phyloP scores from a whole-genome alignment of 768 basidiomycete genomes.

The Postia placenta region DNA sequence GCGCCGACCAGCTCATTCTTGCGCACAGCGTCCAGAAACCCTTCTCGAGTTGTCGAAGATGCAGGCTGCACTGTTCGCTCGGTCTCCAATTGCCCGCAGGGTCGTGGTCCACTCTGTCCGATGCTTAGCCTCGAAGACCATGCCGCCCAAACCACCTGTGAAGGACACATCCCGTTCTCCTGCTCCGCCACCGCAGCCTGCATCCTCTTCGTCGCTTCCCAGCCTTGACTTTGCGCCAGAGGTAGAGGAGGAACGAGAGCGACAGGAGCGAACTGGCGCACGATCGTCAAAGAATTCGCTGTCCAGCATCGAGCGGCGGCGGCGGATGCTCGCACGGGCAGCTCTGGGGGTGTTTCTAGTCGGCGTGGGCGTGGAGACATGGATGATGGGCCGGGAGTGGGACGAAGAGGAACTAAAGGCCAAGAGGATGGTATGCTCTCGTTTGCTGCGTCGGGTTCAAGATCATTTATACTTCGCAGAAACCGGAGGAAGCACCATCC shows the following conservation, averaged over 20 bases:
- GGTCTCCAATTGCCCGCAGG: constrained; percentile 1
- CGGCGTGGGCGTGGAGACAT: constrained; percentile 49
- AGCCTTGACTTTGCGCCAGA: constrained; percentile 16
- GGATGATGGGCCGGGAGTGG: constrained; percentile 78
- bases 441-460: no score
- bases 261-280: constrained; percentile 61
- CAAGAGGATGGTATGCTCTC: constrained; percentile 56
- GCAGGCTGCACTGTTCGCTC: constrained; percentile 3
- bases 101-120: constrained; percentile 10
- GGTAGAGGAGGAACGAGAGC: constrained; percentile 33
- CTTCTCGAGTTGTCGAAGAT: neutral
- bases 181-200: constrained; percentile 7
- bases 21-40: neutral
- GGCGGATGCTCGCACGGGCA: constrained; percentile 50
- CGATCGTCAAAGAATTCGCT: constrained; percentile 72
- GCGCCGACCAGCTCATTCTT: neutral
- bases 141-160: constrained; percentile 8
- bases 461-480: constrained; percentile 23
- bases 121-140: constrained; percentile 14
- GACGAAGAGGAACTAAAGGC: constrained; percentile 60
- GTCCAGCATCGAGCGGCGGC: constrained; percentile 70
- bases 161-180: constrained; percentile 6
- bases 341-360: constrained; percentile 47
- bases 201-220: constrained; percentile 7
- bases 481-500: constrained; percentile 49